Conservation (phyloP, 2,329 filamentous ascomycete genomes). For the Claviceps sp. region DNA sequence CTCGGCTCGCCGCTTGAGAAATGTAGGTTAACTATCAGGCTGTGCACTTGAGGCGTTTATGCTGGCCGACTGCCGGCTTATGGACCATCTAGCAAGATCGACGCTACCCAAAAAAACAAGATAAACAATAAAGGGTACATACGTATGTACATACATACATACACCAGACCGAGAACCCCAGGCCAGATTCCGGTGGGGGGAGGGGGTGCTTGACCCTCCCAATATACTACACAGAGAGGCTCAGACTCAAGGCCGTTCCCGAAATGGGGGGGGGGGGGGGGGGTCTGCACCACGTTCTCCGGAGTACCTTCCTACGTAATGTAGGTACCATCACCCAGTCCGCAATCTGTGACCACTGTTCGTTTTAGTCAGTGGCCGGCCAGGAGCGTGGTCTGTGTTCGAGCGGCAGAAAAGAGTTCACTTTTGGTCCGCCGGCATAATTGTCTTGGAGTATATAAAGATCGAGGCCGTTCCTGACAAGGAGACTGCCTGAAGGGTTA, state of each 20-base stretch:
- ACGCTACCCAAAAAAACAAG: background rate
- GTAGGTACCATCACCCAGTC: background rate
- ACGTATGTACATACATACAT: background rate
- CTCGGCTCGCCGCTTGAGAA: background rate
- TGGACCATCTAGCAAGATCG: background rate
- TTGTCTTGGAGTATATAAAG: background rate
- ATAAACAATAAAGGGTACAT: background rate
- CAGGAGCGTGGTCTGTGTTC: background rate
- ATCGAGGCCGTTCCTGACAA: background rate
- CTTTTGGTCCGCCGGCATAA: background rate
- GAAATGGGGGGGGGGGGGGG: background rate
- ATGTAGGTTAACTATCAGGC: background rate
- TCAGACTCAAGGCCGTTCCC: background rate
- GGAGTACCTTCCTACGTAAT: background rate
- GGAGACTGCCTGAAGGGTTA: background rate
- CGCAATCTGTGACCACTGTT: background rate
- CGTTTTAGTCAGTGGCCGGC: background rate
- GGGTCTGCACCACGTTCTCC: background rate
- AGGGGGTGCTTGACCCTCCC: background rate
- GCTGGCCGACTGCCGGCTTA: too few relatives aligned
- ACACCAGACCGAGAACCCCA: too few relatives aligned
- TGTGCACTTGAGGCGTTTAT: background rate
- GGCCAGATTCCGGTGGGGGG: background rate
- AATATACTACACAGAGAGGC: background rate
- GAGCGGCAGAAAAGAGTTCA: background rate